Conservation (phyloP, 768 basidiomycete genomes). For the Paxillus rubicundulus region DNA sequence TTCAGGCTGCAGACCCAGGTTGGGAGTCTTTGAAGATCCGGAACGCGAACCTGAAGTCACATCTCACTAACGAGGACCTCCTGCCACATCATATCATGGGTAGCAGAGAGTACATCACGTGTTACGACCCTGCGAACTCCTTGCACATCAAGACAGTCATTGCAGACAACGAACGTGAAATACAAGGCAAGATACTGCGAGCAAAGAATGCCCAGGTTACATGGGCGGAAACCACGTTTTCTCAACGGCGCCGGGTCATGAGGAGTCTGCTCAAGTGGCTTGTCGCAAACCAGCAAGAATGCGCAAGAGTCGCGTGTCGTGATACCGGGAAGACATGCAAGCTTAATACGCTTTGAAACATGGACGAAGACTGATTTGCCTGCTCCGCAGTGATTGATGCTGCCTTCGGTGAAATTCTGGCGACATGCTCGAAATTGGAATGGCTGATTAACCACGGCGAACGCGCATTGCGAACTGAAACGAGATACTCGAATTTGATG, state of each 20-base stretch:
- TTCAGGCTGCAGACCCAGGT: conserved; percentile 55
- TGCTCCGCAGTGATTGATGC: conserved; percentile 77
- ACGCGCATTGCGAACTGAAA: conserved; percentile 67
- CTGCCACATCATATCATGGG: conserved; percentile 45
- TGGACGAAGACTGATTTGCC: background rate
- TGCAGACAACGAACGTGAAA: conserved; percentile 72
- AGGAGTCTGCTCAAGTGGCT: conserved; percentile 90
- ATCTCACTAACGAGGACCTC: conserved; percentile 54
- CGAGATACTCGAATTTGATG: conserved; percentile 62
- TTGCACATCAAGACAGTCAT: conserved; percentile 76
- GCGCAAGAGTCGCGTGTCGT: conserved; percentile 84
- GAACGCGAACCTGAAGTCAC: conserved; percentile 63
- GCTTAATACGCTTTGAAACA: conserved; percentile 26
- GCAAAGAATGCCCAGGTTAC: conserved; percentile 64
- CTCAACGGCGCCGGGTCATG: conserved; percentile 77
- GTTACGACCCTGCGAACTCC: conserved; percentile 88
- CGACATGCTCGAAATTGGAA: conserved; percentile 93
- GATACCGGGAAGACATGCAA: conserved; percentile 94
- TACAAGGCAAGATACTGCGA: conserved; percentile 63
- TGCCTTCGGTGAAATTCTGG: conserved; percentile 89
- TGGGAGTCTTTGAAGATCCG: conserved; percentile 55
- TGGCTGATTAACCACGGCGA: conserved; percentile 90
- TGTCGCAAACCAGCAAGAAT: conserved; percentile 83
- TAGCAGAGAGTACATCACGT: conserved; percentile 74
- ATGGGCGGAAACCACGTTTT: conserved; percentile 79